phyloP scores from a whole-genome alignment of 1,284 basidiomycete species.

The Trichosporon asahii region DNA sequence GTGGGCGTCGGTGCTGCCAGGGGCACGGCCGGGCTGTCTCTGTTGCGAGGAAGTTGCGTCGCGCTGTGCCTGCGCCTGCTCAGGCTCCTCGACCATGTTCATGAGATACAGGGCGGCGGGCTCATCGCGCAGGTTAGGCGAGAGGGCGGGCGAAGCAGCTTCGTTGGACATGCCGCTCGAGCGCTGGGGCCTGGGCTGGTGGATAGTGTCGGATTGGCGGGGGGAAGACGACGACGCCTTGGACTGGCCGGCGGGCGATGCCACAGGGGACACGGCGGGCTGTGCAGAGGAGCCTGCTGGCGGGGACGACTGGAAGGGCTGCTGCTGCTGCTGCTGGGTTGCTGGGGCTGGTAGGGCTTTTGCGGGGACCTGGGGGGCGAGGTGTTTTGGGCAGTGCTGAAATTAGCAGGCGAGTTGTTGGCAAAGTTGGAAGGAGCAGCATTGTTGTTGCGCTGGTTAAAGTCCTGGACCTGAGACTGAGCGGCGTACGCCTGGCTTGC shows the following conservation, averaged over 20 bases:
- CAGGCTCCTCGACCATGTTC: constrained; percentile 48
- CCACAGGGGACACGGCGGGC: not conserved
- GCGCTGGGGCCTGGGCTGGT: constrained; percentile 6
- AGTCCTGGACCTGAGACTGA: not conserved
- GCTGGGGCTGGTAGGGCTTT: not conserved
- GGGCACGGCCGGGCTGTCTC: not conserved
- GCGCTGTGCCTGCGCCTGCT: not conserved
- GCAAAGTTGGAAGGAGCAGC: not conserved
- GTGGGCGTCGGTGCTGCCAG: constrained; percentile 1
- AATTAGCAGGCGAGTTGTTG: not conserved
- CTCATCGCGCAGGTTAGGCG: constrained; percentile 33
- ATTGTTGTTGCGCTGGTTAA: not conserved
- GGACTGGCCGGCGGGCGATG: constrained; percentile 1
- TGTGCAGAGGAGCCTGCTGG: not conserved
- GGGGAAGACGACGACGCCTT: not conserved
- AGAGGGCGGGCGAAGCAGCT: not conserved
- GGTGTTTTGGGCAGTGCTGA: not conserved
- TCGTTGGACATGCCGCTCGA: constrained; percentile 9
- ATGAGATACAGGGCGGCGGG: constrained; percentile 47
- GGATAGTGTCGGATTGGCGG: not conserved
- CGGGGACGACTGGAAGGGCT: not conserved
- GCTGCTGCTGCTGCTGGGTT: not conserved
- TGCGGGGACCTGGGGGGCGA: not conserved
- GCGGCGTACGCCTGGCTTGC: not conserved
- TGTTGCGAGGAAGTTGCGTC: not conserved